phyloP scores from a whole-genome alignment of 2,329 filamentous ascomycete species.

The Alternaria tenuissima region DNA sequence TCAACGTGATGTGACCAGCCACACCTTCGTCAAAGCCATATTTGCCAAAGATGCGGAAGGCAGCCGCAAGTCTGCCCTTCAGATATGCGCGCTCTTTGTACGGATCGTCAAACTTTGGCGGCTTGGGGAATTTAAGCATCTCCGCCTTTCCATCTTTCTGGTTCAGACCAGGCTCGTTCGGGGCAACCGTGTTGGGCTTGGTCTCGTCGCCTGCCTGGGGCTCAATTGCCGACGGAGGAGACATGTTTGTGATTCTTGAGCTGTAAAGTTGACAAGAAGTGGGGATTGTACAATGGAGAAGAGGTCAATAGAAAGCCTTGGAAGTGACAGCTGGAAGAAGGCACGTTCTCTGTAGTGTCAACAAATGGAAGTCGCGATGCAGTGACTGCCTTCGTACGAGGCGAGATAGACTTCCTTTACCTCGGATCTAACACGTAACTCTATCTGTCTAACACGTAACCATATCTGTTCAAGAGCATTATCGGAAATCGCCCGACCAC shows the following conservation, averaged over 20 bases:
- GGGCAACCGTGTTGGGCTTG: slow-evolving; percentile 39
- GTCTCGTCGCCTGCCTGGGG: slow-evolving; percentile 32
- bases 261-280: neutral
- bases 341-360: neutral
- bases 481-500: slow-evolving; percentile 1
- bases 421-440: slow-evolving; percentile 5
- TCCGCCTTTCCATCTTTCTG: slow-evolving; percentile 36
- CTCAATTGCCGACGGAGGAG: slow-evolving; percentile 46
- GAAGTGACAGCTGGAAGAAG: neutral
- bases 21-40: slow-evolving; percentile 57
- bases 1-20: slow-evolving; percentile 69
- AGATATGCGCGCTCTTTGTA: slow-evolving; percentile 50
- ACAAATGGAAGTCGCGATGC: neutral
- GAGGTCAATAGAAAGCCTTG: neutral
- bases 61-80: slow-evolving; percentile 50
- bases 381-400: neutral
- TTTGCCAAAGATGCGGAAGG: slow-evolving; percentile 52
- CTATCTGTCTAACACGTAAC: neutral
- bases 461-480: neutral
- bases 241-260: slow-evolving; percentile 3
- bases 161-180: slow-evolving; percentile 45
- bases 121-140: slow-evolving; percentile 36
- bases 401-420: neutral
- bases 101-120: slow-evolving; percentile 49
- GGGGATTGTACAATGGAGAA: neutral